Base-by-base conservation (phyloP, 192 early-diverging fungal genomes). In the Entophlyctis luteolus region DNA sequence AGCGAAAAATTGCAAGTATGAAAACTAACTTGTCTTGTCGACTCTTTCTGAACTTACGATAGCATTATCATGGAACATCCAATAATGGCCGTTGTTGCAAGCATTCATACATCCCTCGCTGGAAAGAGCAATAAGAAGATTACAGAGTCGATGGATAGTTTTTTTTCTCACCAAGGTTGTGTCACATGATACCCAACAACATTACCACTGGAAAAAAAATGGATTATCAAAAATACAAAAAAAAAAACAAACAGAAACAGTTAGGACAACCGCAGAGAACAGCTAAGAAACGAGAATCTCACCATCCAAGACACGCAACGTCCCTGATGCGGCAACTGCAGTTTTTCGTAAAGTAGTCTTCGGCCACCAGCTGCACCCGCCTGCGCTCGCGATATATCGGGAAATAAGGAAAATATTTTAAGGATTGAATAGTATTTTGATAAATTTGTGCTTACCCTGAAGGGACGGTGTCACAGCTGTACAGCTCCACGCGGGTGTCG, bases 11-110 rank as follows among this genome's bases (percentile, higher is more conserved):
- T n/a, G 55, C 27, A 8, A 32, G 59, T 31, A 37, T 18, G 20
- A 22, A 25, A 57, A 38, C 74, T 53, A 20, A 79, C 78, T 72
- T 50, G 69, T 27, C 22, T 52, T 16, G 65, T 81, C 77, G 48
- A 79, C 12, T 20, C 87, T 67, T 49, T 88, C 88, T 48, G 77
- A 73, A n/a, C 81, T 68, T 45, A 76, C 47, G 55, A 94, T 91
- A 12, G 79, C 82, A 39, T 93, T 87, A 0, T 86, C 88, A 37
- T 89, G 83, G 72, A 96, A 96, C 94, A 96, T 97, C 93, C 93
- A 96, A 75, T 93, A 93, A 70, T 98, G 93, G 0, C 95, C 95
- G 72, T 98, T 98, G 78, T 98, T 94, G 71, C 90, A 91, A 23
- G 93, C 86, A 47, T 89, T 86, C 52, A 98, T 77, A 67, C 95